Evolutionary conservation across 169 alveolate species (phyloP).

Genomic region (Eimeria falciformis): DNA sequence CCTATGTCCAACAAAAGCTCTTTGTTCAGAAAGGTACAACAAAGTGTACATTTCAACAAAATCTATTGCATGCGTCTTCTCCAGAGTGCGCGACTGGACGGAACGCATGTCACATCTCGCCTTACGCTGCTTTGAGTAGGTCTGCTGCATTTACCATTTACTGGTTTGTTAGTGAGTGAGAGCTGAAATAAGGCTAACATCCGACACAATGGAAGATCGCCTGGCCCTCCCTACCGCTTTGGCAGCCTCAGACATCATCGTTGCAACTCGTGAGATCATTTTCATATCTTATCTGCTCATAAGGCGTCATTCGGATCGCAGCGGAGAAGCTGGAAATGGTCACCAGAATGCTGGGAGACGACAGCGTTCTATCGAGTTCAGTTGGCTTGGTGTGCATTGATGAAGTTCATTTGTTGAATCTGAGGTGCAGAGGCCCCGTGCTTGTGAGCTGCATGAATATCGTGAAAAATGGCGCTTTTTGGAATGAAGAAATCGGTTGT

Average conservation of each 20-base stretch:
- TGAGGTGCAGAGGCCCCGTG: slow-evolving; percentile 1
- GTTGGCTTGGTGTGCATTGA: slow-evolving; percentile 5
- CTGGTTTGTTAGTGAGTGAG: neutral
- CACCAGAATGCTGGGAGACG: neutral
- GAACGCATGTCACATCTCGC: neutral
- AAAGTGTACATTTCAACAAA: neutral
- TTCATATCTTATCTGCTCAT: neutral
- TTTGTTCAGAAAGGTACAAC: neutral
- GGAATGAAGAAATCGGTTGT: neutral
- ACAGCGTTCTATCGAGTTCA: neutral
- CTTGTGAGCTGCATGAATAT: slow-evolving; percentile 1
- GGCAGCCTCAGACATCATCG: neutral
- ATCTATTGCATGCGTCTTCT: neutral
- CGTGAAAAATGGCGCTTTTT: too few relatives aligned
- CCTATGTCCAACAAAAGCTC: slow-evolving; percentile 20
- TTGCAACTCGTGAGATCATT: slow-evolving; percentile 18
- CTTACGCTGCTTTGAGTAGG: neutral
- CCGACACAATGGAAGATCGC: neutral
- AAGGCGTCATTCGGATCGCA: neutral
- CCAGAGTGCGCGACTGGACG: slow-evolving; percentile 11
- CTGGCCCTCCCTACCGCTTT: neutral
- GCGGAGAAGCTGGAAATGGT: slow-evolving; percentile 12
- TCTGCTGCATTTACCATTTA: neutral
- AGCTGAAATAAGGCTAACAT: neutral
- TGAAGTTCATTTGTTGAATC: neutral